A percentile compares a stretch with the other conserved stretches of the same genome.
Evolutionary conservation across 1,139 yeast genomes (phyloP).

Genomic region (Candida sojae): DNA sequence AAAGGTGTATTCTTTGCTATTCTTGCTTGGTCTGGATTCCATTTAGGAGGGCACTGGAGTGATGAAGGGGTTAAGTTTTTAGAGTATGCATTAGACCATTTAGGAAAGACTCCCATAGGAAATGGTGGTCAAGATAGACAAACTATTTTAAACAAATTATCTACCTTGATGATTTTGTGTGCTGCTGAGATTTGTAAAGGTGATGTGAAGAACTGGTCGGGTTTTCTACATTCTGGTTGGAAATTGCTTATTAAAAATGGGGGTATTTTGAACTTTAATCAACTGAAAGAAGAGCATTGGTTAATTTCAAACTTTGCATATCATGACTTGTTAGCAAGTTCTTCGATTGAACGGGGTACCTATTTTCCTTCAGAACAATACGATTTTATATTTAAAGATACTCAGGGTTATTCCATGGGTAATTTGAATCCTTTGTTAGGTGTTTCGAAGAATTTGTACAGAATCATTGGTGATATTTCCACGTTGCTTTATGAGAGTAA

Average conservation of each 20-base stretch:
- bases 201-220: constrained; percentile 70
- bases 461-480: constrained; percentile 68
- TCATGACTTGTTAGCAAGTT: constrained; percentile 72
- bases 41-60: constrained; percentile 50
- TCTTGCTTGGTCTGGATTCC: constrained; percentile 78
- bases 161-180: constrained; percentile 64
- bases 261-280: constrained; percentile 55
- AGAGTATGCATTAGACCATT: constrained; percentile 46
- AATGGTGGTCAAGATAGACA: constrained; percentile 16
- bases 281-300: constrained; percentile 67
- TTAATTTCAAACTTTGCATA: constrained; percentile 79
- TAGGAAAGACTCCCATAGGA: constrained; percentile 22
- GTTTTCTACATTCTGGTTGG: constrained; percentile 62
- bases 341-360: constrained; percentile 56
- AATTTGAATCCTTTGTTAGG: constrained; percentile 71
- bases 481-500: constrained; percentile 58
- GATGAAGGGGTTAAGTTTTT: constrained; percentile 49
- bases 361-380: constrained; percentile 60
- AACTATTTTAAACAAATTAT: constrained; percentile 47
- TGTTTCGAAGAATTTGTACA: constrained; percentile 65
- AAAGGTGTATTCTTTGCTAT: constrained; percentile 68
- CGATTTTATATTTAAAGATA: constrained; percentile 50
- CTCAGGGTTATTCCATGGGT: constrained; percentile 33
- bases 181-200: constrained; percentile 79
- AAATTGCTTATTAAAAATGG: constrained; percentile 57